Conservation (phyloP, 305 asterid genomes). For the Nicotiana rustica region DNA sequence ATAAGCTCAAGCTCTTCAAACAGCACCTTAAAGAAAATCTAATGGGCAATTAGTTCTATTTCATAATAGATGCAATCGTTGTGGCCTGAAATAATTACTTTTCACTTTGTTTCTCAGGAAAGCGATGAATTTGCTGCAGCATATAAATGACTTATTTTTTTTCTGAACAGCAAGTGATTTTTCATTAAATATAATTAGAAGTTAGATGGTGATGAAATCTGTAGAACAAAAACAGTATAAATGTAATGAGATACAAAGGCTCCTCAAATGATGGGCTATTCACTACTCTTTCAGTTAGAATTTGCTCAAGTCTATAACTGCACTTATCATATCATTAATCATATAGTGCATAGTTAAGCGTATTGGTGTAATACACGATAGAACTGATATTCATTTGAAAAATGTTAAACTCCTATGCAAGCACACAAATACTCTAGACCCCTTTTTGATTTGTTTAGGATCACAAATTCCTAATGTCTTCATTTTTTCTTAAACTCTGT, state of each 20-base stretch:
- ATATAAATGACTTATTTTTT: neutral
- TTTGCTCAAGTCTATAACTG: neutral
- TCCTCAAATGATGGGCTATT: neutral
- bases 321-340: neutral
- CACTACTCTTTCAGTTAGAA: neutral
- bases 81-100: neutral
- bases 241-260: neutral
- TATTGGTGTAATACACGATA: neutral
- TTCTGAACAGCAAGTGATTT: no score
- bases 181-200: no score
- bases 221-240: no score
- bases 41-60: neutral
- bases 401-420: no score
- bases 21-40: neutral
- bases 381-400: neutral
- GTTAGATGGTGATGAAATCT: no score
- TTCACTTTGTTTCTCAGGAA: neutral
- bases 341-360: neutral
- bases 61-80: neutral
- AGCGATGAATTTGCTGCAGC: neutral
- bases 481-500: no score
- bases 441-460: no score
- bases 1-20: neutral
- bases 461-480: no score
- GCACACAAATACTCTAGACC: no score